Evolutionary conservation across 2,329 filamentous ascomycete species (phyloP), one percentile per base, ranked within the genome.

Genomic region (Fusarium denticulatum): DNA sequence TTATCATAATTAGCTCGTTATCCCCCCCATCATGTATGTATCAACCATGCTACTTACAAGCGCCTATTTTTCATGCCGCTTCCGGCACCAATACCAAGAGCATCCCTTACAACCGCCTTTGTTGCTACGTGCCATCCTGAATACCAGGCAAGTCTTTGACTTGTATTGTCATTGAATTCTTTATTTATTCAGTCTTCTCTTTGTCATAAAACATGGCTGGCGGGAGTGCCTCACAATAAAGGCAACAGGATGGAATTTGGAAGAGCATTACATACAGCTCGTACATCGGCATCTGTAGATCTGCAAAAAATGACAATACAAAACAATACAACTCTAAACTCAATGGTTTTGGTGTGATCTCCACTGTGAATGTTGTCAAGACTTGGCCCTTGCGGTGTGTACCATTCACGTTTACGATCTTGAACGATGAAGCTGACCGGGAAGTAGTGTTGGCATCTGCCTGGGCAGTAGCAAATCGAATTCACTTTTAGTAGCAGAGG

Each of bases 261-360:
- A 45, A n/a, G n/a, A 64, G 65, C 39, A 6, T 53, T 58, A 39
- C 26, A 20, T 47, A 42, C 37, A n/a, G 32, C 60, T 66, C 64
- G 36, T 71, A 64, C 67, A 68, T 68, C 61, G 63, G 53, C 42
- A 50, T 39, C 58, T 26, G 50, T 71, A 74, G 67, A 74, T 60
- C 53, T 36, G 30, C 56, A 40, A 58, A 52, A 52, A 59, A 71
- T 40, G 45, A 61, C 32, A 64, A 61, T 28, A 71, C 43, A 55
- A 58, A 26, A 73, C 39, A 60, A 61, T 45, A 68, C 34, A 60
- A 52, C 58, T 74, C 45, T 67, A 57, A 60, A 66, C 36, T 47
- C 24, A 40, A 18, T 32, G 8, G 34, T 30, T 26, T 34, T 49
- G 15, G 42, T 37, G 47, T 37, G 20, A 43, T 45, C 6, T 36